Base-by-base conservation (phyloP, 805 yeast genomes). In the Saccharomycopsis javanensis region DNA sequence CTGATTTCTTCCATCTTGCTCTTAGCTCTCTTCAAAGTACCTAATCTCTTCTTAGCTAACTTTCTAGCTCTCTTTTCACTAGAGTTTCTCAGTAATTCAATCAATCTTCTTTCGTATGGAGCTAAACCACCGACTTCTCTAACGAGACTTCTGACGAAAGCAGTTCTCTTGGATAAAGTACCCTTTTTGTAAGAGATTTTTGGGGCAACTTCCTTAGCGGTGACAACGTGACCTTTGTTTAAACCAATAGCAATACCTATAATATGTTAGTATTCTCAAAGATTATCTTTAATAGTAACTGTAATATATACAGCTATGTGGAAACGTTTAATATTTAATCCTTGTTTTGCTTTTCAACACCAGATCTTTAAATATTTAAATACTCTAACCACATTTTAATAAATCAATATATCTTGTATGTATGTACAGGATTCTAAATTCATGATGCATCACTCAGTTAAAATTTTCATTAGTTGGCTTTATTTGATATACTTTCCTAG, bases 11-110 rank as follows among this genome's bases (percentile, higher is more conserved):
- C 99, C 76, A 94, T 96, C 91, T 94, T 94, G 77, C 89, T 94
- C 88, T 89, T 88, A 72, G 98, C 97, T 85, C 99, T 95, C 83
- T 84, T 85, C 86, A 92, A 96, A 72, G 99, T 89, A 81, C 99
- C 99, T 75, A 94, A 88, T 88, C 94, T 92, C 96, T 88, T 94
- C 94, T 94, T 94, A 68, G 98, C 97, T 75, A 94, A 90, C 90
- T 94, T 94, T 89, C 94, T 88, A 69, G 99, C 99, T 84, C 98
- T 94, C 96, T 94, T 94, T 82, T 94, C 99, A 85, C 97, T 96
- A 76, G 97, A 91, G 83, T 95, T 94, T 86, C 99, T 94, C 86
- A 94, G 84, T 81, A 94, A 85, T 82, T 94, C 99, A 73, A 95
- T 87, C 76, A 94, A 85, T 82, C 99, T 91, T 85, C 97, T 91